Evolutionary conservation across 177 flowering plant species (phyloP), one percentile per base, ranked within the genome.

Genomic region (Vitis hybrid): DNA sequence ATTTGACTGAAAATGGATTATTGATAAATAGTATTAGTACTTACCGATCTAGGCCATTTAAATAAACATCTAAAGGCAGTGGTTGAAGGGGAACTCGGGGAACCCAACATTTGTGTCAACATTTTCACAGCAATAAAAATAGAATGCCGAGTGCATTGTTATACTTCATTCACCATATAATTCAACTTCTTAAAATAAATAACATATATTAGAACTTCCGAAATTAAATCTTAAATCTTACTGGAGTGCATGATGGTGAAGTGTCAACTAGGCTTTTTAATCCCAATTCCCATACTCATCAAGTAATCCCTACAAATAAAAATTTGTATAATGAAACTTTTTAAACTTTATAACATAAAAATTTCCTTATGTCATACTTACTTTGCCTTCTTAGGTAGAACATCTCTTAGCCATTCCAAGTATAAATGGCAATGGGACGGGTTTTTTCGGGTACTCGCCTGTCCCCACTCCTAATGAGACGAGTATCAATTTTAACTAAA

Each of bases 41-140:
- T 84, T 76, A 91, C 96, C 73, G 15, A 50, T 89, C 87, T 51
- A 93, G 72, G 52, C 82, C 84, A 76, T 93, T 93, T 70, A 93
- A 55, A 48, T 86, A 91, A 66, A 91, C 81, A 16, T 77, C 70
- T 64, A 80, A 90, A 5, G 95, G 92, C 53, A 90, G 80, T 64
- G 94, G 92, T 81, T 86, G 80, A 33, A 92, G 82, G 56, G 94
- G 94, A 11, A 93, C 96, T 94, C 98, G 82, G 56, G 92, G 94
- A 11, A 93, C 96, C 96, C 98, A 94, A 90, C 97, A 81, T 90
- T 92, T 65, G 84, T 83, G 71, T 94, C 98, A 72, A 94, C 97
- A 96, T 93, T 63, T 20, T 64, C 33, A 26, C 51, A 64, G 12
- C 72, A 49, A 51, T 10, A 61, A 73, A 59, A 12, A 76, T 13